phyloP scores from a whole-genome alignment of 148 eudicot genomes.

The Rhododendron henanense region DNA sequence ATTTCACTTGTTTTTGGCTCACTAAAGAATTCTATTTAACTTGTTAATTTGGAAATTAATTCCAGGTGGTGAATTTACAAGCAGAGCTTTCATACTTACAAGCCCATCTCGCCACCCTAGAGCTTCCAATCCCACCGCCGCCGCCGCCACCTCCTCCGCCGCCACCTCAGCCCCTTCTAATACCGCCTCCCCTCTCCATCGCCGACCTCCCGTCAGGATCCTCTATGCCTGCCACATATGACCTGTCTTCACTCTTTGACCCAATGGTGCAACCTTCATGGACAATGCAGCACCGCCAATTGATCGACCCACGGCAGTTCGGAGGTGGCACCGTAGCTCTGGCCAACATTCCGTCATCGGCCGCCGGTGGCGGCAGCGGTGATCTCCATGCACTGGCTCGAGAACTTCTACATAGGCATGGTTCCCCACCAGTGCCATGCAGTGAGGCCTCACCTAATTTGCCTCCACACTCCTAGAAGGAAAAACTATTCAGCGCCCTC shows the following conservation, averaged over 20 bases:
- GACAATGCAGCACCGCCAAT: conserved; percentile 26
- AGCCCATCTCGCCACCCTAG: conserved; percentile 73
- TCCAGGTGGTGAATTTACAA: conserved; percentile 80
- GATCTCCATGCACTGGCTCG: conserved; percentile 51
- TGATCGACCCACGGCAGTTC: conserved; percentile 30
- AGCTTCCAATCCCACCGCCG: conserved; percentile 57
- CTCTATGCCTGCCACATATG: conserved; percentile 31
- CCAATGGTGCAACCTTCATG: conserved; percentile 33
- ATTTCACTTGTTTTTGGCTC: too few relatives aligned
- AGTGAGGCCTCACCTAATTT: conserved; percentile 20
- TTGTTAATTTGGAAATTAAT: background rate
- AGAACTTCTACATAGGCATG: conserved; percentile 39
- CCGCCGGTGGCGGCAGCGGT: conserved; percentile 13
- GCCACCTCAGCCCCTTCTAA: conserved; percentile 32
- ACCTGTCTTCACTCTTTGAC: conserved; percentile 45
- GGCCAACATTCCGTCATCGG: conserved; percentile 10
- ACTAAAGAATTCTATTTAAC: background rate
- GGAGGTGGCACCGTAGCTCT: conserved; percentile 10
- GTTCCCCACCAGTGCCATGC: conserved; percentile 27
- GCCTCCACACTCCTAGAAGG: conserved; percentile 30
- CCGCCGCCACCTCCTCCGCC: conserved; percentile 38
- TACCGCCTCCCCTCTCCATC: conserved; percentile 48
- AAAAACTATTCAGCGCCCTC: background rate
- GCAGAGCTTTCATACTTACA: conserved; percentile 80
- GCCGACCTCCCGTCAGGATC: conserved; percentile 44